Evolutionary conservation across 2,329 filamentous ascomycete species (phyloP), one percentile per base, ranked within the genome.

Genomic region (Cercospora sesami): DNA sequence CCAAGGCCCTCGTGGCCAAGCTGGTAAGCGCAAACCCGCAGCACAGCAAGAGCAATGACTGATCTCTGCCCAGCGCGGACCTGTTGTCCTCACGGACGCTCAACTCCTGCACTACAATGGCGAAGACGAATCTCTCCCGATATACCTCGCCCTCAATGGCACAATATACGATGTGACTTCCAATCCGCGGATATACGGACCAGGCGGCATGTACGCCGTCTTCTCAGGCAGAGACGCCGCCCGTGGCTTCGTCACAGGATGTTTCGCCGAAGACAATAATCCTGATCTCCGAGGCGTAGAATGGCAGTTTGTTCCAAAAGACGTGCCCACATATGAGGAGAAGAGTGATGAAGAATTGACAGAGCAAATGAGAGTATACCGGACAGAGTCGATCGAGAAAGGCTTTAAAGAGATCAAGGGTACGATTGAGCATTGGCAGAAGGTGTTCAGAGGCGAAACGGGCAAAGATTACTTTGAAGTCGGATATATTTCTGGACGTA

Each of bases 141-240:
- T 98, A 78, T 96, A 97, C 83, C 86, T 99, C 65, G 93, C 93
- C 70, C 89, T 99, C 75, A 94, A 95, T 82, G 90, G 91, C 76
- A 91, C 88, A 67, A 91, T 96, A 81, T 95, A 91, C 85, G 92
- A 96, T 80, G 92, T 96, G 48, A 87, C 87, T n/a, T 81, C 85
- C 31, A 89, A 89, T 64, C 79, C 78, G 9, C 71, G 72, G 31
- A 71, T 78, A 67, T 85, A 85, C 84, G 87, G 73, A 80, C 86
- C 94, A 0, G 93, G 93, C 30, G 95, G 94, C 4, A 89, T 88
- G 42, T 99, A 99, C 84, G 86, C 89, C 75, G 90, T 91, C 81
- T 97, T 99, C 79, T 88, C 93, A 0, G 95, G 94, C 69, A 86
- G 86, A 70, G 95, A 99, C 80, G 94, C 94, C 36, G 89, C 91